These are phyloP conservation scores for Penicillium waksmanii DNA, from an alignment of 495 filamentous ascomycete genomes.

Conservation along the genomic window DNA sequence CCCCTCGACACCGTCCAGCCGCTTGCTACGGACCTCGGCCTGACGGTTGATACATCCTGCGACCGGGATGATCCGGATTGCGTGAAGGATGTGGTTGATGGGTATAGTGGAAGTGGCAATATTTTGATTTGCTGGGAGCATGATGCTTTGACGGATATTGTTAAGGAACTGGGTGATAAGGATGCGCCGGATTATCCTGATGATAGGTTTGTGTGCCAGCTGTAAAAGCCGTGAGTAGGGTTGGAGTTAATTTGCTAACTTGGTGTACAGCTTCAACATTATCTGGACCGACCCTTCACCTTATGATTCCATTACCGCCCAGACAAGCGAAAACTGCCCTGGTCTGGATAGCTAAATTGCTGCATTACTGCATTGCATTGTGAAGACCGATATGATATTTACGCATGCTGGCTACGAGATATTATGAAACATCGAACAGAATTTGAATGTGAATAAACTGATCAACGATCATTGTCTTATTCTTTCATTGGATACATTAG, in stretches of 20 bases:
- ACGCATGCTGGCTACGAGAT: too few species aligned
- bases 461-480: too few species aligned
- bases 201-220: conserved; percentile 30
- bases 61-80: conserved; percentile 51
- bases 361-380: not conserved
- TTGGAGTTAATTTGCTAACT: not conserved
- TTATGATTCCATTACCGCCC: conserved; percentile 19
- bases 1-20: conserved; percentile 58
- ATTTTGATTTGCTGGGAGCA: conserved; percentile 65
- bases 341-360: conserved; percentile 23
- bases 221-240: too few species aligned
- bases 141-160: conserved; percentile 49
- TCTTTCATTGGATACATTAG: too few species aligned
- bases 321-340: conserved; percentile 30
- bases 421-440: too few species aligned
- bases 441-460: too few species aligned
- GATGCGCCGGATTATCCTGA: conserved; percentile 41
- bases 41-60: conserved; percentile 54
- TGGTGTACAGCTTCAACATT: conserved; percentile 24
- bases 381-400: too few species aligned
- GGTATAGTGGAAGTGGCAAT: conserved; percentile 52
- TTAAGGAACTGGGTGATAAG: conserved; percentile 45
- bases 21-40: conserved; percentile 52
- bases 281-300: conserved; percentile 35
- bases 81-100: conserved; percentile 48